A percentile compares a stretch with the other conserved stretches of the same genome.
Conservation (phyloP, 768 basidiomycete genomes). For the Tylopilus sp. region DNA sequence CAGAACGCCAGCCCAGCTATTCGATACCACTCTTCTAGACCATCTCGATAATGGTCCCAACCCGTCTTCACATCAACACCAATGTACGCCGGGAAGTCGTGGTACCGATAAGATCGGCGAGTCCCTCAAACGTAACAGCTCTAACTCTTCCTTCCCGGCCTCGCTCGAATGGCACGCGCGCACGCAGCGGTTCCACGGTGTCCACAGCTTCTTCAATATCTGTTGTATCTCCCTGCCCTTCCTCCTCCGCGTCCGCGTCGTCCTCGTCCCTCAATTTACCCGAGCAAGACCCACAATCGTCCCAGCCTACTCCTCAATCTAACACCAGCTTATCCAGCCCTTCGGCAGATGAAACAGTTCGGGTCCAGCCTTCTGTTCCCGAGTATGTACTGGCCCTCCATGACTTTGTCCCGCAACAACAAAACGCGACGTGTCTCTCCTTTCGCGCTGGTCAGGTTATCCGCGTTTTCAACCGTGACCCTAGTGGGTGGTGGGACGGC, state of each 20-base stretch:
- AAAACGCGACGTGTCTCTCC: slow-evolving; percentile 75
- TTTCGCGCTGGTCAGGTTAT: slow-evolving; percentile 92
- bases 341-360: slow-evolving; percentile 48
- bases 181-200: slow-evolving; percentile 51
- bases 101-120: slow-evolving; percentile 31
- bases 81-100: slow-evolving; percentile 34
- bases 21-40: background rate
- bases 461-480: slow-evolving; percentile 82
- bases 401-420: slow-evolving; percentile 74
- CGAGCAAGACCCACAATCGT: slow-evolving; percentile 30
- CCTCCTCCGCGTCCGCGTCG: slow-evolving; percentile 44
- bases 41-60: slow-evolving; percentile 38
- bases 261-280: slow-evolving; percentile 48
- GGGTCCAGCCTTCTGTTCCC: slow-evolving; percentile 34
- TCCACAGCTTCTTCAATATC: slow-evolving; percentile 58
- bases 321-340: slow-evolving; percentile 40
- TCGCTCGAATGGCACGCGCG: slow-evolving; percentile 25
- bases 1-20: slow-evolving; percentile 2
- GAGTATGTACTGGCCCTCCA: slow-evolving; percentile 92
- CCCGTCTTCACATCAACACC: slow-evolving; percentile 49
- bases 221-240: slow-evolving; percentile 51
- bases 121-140: slow-evolving; percentile 29
- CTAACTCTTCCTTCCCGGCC: slow-evolving; percentile 15
- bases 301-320: slow-evolving; percentile 9
- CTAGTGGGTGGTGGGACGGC: slow-evolving; percentile 98